Evolutionary conservation across 2,329 filamentous ascomycete species (phyloP).

Genomic region (Calonectria crousiana): DNA sequence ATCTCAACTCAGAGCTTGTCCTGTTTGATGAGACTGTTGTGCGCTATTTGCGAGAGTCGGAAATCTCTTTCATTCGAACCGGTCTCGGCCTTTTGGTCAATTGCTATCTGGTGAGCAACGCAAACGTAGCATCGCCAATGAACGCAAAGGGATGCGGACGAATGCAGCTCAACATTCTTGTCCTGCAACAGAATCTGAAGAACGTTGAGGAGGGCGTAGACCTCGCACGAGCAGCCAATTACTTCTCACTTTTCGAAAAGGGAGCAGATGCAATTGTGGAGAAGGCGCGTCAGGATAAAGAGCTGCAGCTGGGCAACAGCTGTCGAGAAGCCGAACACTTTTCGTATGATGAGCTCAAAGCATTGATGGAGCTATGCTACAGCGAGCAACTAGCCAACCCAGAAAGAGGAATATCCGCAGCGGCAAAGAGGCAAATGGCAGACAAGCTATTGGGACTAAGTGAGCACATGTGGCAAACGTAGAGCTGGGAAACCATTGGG

Average conservation of each 20-base stretch:
- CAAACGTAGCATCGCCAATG: constrained; percentile 80
- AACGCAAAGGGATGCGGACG: constrained; percentile 86
- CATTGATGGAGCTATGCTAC: constrained; percentile 74
- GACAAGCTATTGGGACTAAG: constrained; percentile 78
- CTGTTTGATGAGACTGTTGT: constrained; percentile 86
- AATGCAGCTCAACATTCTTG: constrained; percentile 93
- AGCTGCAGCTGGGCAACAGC: constrained; percentile 50
- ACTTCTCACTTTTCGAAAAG: constrained; percentile 75
- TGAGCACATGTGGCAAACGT: constrained; percentile 77
- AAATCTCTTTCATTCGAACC: constrained; percentile 80
- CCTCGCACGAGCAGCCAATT: constrained; percentile 73
- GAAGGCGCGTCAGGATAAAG: constrained; percentile 66
- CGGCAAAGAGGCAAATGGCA: constrained; percentile 76
- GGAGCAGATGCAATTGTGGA: constrained; percentile 75
- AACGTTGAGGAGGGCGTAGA: constrained; percentile 83
- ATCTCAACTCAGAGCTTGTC: constrained; percentile 86
- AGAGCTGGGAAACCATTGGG: constrained; percentile 15
- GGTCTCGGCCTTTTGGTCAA: constrained; percentile 86
- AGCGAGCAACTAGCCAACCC: constrained; percentile 75
- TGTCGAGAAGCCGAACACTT: constrained; percentile 60
- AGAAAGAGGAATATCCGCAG: constrained; percentile 75
- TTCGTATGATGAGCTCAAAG: constrained; percentile 75
- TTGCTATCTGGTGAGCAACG: constrained; percentile 79
- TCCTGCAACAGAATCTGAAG: constrained; percentile 96
- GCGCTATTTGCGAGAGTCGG: constrained; percentile 76